Evolutionary conservation across 768 basidiomycete species (phyloP), one percentile per base, ranked within the genome.

Genomic region (Boletus rubroflammeus): DNA sequence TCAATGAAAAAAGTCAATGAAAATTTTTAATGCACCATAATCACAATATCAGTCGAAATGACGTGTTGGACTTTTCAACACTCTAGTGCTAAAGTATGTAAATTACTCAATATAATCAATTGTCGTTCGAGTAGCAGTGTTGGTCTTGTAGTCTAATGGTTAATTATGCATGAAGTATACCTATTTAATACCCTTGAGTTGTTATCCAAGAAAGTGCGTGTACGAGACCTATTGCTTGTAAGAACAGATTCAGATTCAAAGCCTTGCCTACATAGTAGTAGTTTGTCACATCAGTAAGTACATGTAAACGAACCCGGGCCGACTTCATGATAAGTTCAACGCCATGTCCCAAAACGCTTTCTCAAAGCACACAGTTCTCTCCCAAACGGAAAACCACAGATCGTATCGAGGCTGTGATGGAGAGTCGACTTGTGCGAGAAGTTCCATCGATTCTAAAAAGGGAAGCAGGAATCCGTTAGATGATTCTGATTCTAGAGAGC

Each of bases 311-410:
- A n/a, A n/a, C n/a, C n/a, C n/a, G n/a, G n/a, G 23, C 17, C 25
- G 2, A 14, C 28, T 17, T 53, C 26, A 41, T 11, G 53, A 51
- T 19, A 53, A 13, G 31, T 32, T 54, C 39, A 54, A 17, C 29
- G 39, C 48, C 38, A 41, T 51, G 32, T 54, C 53, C 53, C 53
- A 54, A 41, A 54, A 54, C 6, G n/a, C 53, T 13, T 54, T 54
- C 25, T 54, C 48, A 14, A 51, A 51, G 15, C 15, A 31, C 15
- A 53, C 48, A 19, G 48, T 41, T 9, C 31, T 41, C 48, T 53
- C 52, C 52, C 52, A 53, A 51, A 53, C 14, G 6, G 47, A 54
- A 28, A 51, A 54, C 53, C 47, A 51, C n/a, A 8, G 6, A 28
- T 51, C 14, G 10, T 51, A 51, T 8, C 53, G 47, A 32, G 10